Conservation (phyloP, 441 rosid genomes). For the Gossypium trilobum region DNA sequence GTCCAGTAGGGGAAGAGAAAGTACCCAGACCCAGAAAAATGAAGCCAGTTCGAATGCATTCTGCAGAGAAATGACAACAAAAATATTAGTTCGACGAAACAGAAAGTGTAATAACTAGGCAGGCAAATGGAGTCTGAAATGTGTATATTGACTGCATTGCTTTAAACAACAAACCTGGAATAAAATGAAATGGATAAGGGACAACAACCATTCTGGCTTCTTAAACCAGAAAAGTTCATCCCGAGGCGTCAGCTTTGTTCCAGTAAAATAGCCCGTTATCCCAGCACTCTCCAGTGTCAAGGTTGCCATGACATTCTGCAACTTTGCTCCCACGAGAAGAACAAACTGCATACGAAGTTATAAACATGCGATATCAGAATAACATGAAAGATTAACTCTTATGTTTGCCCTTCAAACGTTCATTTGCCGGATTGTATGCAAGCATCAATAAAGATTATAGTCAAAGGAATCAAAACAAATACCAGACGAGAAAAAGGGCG, state of each 20-base stretch:
- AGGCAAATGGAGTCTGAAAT: background rate
- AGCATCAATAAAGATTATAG: background rate
- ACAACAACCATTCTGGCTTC: constrained; percentile 50
- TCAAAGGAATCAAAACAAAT: background rate
- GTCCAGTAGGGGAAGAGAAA: constrained; percentile 21
- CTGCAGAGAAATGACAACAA: constrained; percentile 24
- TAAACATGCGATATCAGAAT: constrained; percentile 1
- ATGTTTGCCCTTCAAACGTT: background rate
- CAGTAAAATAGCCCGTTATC: constrained; percentile 30
- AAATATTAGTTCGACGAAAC: constrained; percentile 11
- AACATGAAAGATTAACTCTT: background rate
- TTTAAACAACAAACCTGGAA: constrained; percentile 41
- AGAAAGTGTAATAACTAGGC: background rate
- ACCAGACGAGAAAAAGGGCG: constrained; percentile 3
- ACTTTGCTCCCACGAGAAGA: constrained; percentile 49
- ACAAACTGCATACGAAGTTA: constrained; percentile 35
- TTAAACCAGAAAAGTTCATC: constrained; percentile 67
- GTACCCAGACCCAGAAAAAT: constrained; percentile 95
- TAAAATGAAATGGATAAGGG: constrained; percentile 51
- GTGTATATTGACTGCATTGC: background rate
- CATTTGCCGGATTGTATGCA: background rate
- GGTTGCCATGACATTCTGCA: constrained; percentile 63
- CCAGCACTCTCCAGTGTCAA: constrained; percentile 50
- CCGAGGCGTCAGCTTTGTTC: constrained; percentile 42
- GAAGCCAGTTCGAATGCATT: constrained; percentile 74